Base-by-base conservation (phyloP, 108 stramenopile species). In the Nitzschia sp. region DNA sequence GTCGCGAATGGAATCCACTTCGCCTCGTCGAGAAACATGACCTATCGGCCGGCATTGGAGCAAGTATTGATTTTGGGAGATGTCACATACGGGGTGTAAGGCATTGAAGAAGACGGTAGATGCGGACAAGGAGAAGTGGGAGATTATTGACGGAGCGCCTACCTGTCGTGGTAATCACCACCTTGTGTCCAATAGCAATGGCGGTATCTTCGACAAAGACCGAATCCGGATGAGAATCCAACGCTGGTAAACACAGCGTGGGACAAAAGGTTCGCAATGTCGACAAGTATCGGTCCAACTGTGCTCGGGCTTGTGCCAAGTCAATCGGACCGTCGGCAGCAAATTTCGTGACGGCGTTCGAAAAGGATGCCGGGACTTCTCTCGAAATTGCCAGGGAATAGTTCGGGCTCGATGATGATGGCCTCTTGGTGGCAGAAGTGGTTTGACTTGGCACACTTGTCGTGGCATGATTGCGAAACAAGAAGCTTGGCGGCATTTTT, bases 101-200 rank as follows among this genome's bases (percentile, higher is more conserved):
- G 79, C 78, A 5, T 66, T 88, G 66, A 80, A 77, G 25, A 74
- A 81, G 30, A 83, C 85, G 8, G 81, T 70, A n/a, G 89, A 93
- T 76, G 92, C 92, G 19, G 89, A 93, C 38, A 81, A 85, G 33
- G 92, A 93, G 75, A 81, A 88, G 77, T 93, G 92, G 92, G 85
- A 88, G 65, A 76, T 92, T 34, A 25, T 67, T 2, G 71, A 71
- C 56, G 67, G 67, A n/a, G n/a, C n/a, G n/a, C n/a, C n/a, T n/a
- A n/a, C n/a, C 90, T 23, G 75, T 60, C 6, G 54, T 54, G 32
- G 79, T 86, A 33, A 91, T 68, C 24, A 82, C 83, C 11, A 75
- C 87, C 18, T 26, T 67, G 33, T 74, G 60, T 19, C 74, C 82
- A 61, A 86, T 68, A 2, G 77, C 85, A 0, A 88, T 81, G 1